These are phyloP conservation scores for Carex parvula DNA, from an alignment of 176 grass and related monocot genomes.

Conservation along the genomic window DNA sequence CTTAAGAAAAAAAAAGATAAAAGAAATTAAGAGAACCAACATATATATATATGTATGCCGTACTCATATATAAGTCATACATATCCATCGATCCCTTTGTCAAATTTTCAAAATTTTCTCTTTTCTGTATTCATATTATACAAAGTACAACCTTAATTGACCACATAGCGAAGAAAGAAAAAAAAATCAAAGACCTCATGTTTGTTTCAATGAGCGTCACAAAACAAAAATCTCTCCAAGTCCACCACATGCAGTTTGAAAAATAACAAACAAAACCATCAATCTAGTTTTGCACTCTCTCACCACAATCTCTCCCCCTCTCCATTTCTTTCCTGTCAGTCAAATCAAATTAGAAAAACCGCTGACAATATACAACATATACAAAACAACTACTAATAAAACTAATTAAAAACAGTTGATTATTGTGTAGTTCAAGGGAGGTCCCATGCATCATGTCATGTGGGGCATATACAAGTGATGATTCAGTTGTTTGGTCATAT, in stretches of 20 bases:
- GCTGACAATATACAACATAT: slow-evolving; percentile 20
- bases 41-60: background rate
- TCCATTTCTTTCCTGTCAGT: slow-evolving; percentile 21
- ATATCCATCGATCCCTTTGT: background rate
- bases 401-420: slow-evolving; percentile 33
- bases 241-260: slow-evolving; percentile 21
- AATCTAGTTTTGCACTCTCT: slow-evolving; percentile 19
- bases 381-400: slow-evolving; percentile 33
- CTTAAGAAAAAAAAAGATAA: background rate
- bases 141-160: background rate
- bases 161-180: slow-evolving; percentile 22
- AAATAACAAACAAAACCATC: slow-evolving; percentile 30
- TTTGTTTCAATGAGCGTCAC: background rate
- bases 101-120: slow-evolving; percentile 3
- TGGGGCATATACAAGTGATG: background rate
- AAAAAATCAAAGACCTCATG: slow-evolving; percentile 10
- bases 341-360: slow-evolving; percentile 38
- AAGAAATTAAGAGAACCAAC: background rate
- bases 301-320: background rate
- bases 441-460: background rate
- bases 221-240: slow-evolving; percentile 18
- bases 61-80: too few species aligned
- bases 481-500: background rate
- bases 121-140: background rate
- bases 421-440: slow-evolving; percentile 28